These are phyloP conservation scores for Pseudopyrenochaeta lycopersici DNA, from an alignment of 2,329 filamentous ascomycete genomes.

Conservation along the genomic window DNA sequence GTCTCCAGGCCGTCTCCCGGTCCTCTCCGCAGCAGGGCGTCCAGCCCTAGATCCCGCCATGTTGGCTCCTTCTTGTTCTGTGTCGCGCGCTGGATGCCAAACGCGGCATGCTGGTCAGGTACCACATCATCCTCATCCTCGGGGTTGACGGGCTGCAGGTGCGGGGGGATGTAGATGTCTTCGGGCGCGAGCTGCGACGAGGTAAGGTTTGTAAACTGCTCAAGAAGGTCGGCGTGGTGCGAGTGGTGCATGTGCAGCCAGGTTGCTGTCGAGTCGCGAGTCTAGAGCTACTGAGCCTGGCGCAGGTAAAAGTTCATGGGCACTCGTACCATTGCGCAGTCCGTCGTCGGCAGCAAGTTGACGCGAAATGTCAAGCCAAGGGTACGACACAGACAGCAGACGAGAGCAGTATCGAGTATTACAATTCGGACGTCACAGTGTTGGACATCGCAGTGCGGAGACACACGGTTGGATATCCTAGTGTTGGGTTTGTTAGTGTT, in stretches of 20 bases:
- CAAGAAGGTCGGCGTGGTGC: slow-evolving; percentile 80
- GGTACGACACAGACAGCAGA: too few species aligned
- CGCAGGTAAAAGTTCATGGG: too few species aligned
- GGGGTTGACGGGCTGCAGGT: slow-evolving; percentile 83
- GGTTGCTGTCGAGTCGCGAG: slow-evolving; percentile 78
- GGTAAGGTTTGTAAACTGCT: slow-evolving; percentile 59
- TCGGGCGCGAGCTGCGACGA: slow-evolving; percentile 58
- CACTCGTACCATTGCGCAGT: slow-evolving; percentile 1
- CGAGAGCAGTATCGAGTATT: too few species aligned
- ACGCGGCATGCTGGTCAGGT: slow-evolving; percentile 86
- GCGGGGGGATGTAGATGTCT: slow-evolving; percentile 81
- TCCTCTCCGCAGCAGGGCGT: slow-evolving; percentile 72
- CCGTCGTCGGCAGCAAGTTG: too few species aligned
- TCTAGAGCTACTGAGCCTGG: slow-evolving; percentile 44
- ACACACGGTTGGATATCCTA: background rate
- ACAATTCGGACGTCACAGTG: too few species aligned
- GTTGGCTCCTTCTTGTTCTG: slow-evolving; percentile 74
- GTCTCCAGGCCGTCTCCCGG: slow-evolving; percentile 48
- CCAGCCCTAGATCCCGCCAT: slow-evolving; percentile 82
- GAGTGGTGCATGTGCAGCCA: slow-evolving; percentile 78
- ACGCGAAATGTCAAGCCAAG: too few species aligned
- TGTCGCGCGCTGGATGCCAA: slow-evolving; percentile 83
- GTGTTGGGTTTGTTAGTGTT: too few species aligned
- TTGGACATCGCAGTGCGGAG: too few species aligned
- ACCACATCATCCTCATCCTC: slow-evolving; percentile 91